A percentile compares a stretch with the other conserved stretches of the same genome.
Evolutionary conservation across 2,329 filamentous ascomycete genomes (phyloP).

Genomic region (Clathrospora elynae): DNA sequence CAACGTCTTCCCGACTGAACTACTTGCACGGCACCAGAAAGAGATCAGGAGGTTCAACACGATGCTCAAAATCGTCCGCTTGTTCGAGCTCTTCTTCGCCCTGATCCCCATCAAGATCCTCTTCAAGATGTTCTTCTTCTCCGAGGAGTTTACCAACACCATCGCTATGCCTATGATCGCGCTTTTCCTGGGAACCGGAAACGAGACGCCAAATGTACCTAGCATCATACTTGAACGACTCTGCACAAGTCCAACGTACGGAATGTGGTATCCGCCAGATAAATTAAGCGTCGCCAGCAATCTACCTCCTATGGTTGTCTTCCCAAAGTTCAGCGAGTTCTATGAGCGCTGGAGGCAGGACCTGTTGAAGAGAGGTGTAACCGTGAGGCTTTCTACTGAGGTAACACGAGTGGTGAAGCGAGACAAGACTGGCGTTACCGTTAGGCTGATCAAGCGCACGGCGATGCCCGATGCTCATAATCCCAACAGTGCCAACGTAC

Average conservation of each 20-base stretch:
- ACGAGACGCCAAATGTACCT: slow-evolving; percentile 73
- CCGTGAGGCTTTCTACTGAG: slow-evolving; percentile 62
- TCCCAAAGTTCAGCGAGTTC: slow-evolving; percentile 66
- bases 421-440: slow-evolving; percentile 57
- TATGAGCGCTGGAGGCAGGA: slow-evolving; percentile 65
- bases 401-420: slow-evolving; percentile 59
- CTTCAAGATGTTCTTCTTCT: slow-evolving; percentile 71
- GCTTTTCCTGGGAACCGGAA: slow-evolving; percentile 75
- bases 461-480: slow-evolving; percentile 52
- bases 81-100: slow-evolving; percentile 65
- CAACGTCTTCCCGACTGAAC: slow-evolving; percentile 66
- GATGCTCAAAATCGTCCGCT: slow-evolving; percentile 62
- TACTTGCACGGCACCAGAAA: slow-evolving; percentile 60
- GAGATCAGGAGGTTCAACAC: slow-evolving; percentile 62
- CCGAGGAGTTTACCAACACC: slow-evolving; percentile 70
- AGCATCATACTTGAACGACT: slow-evolving; percentile 65
- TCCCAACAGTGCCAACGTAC: slow-evolving; percentile 52
- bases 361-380: slow-evolving; percentile 60
- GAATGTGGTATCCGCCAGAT: slow-evolving; percentile 63
- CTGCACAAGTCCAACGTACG: slow-evolving; percentile 60
- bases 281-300: slow-evolving; percentile 56
- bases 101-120: slow-evolving; percentile 67
- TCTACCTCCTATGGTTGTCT: slow-evolving; percentile 64
- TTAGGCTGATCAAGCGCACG: slow-evolving; percentile 54
- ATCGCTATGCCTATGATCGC: slow-evolving; percentile 75